Evolutionary conservation across 2,329 filamentous ascomycete genomes (phyloP), one percentile per base, ranked within the genome.

Genomic region (Fusarium sp.): DNA sequence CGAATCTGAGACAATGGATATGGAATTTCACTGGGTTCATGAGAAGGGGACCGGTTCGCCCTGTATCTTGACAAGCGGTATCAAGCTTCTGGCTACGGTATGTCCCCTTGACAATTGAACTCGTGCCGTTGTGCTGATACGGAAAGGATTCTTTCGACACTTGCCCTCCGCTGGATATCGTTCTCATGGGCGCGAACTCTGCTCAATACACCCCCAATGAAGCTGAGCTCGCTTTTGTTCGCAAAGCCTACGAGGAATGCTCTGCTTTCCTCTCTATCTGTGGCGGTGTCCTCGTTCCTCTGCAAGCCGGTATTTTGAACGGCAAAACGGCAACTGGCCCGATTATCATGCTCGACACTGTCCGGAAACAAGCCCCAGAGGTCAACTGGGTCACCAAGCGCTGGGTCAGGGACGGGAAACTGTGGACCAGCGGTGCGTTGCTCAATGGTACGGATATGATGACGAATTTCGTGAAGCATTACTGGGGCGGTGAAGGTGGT

Each of bases 191-290:
- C 2, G 84, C 84, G 11, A 75, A 80, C 39, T 42, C 76, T 18
- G 8, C 68, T 3, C 54, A 44, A 6, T 82, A 85, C 59, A 64
- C 70, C 9, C 74, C 77, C 7, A 83, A 55, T n/a, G 76, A 79
- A 15, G 67, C 72, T 10, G 84, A 85, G 60, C 66, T 82, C 5
- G 76, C 73, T 13, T 85, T 81, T 69, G 70, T 84, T 44, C 82
- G 80, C 54, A 82, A 83, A 66, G 64, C 75, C 14, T 81, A 80
- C 72, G 75, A 79, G 1, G 67, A 79, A 13, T 83, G 80, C 75
- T 49, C 79, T 14, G 83, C 82, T 5, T 85, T 85, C 73, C 63
- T 85, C 20, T 78, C 78, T 56, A 80, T 85, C 67, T 85, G 84
- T 63, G 83, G 78, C 17, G 84, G 84, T 59, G 62, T 83, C 33